Evolutionary conservation across 192 early-diverging fungal species (phyloP).

Genomic region (Entomortierella parvispora): DNA sequence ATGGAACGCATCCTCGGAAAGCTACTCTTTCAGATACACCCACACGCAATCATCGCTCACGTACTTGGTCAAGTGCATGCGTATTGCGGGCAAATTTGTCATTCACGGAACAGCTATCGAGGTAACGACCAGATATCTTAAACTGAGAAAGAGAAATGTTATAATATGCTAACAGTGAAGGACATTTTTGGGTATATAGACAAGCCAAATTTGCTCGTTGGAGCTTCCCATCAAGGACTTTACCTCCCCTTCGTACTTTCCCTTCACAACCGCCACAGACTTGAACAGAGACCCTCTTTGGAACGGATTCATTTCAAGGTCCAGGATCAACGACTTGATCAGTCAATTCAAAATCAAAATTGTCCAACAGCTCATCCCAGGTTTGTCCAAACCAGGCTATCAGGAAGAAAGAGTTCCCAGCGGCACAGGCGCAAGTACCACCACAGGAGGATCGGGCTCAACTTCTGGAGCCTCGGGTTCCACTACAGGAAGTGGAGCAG

Average conservation of each 20-base stretch:
- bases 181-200: too few relatives aligned
- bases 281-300: slow-evolving; percentile 54
- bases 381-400: slow-evolving; percentile 77
- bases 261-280: slow-evolving; percentile 40
- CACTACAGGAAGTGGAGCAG: slow-evolving; percentile 6
- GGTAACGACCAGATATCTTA: slow-evolving; percentile 46
- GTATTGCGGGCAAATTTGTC: slow-evolving; percentile 68
- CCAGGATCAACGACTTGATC: slow-evolving; percentile 68
- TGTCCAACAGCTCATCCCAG: slow-evolving; percentile 73
- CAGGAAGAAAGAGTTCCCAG: slow-evolving; percentile 56
- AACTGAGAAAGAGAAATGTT: too few relatives aligned
- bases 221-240: slow-evolving; percentile 61
- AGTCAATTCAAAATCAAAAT: slow-evolving; percentile 69
- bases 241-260: slow-evolving; percentile 63
- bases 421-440: not conserved
- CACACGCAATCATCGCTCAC: slow-evolving; percentile 75
- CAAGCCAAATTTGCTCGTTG: slow-evolving; percentile 59
- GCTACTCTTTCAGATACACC: slow-evolving; percentile 71
- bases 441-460: not conserved
- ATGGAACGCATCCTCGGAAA: slow-evolving; percentile 70
- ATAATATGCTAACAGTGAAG: too few relatives aligned
- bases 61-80: slow-evolving; percentile 74
- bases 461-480: not conserved
- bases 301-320: slow-evolving; percentile 68
- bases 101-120: slow-evolving; percentile 74